phyloP scores from a whole-genome alignment of 257 asterid species.

The Salvia miltiorrhiza region DNA sequence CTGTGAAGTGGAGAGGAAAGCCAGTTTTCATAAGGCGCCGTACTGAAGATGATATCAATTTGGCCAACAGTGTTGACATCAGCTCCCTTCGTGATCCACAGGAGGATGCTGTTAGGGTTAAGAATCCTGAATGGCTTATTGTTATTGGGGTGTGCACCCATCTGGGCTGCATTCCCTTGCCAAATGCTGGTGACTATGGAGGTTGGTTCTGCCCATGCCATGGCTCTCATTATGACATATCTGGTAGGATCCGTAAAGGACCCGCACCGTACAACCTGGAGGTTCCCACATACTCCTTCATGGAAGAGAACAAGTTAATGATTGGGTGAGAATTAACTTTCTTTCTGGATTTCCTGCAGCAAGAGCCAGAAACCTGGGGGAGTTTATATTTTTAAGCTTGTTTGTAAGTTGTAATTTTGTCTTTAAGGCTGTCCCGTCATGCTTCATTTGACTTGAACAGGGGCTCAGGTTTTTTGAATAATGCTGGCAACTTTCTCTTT shows the following conservation, averaged over 20 bases:
- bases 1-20: conserved; percentile 98
- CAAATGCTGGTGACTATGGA: conserved; percentile 96
- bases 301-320: conserved; percentile 77
- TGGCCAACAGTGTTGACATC: conserved; percentile 77
- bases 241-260: conserved; percentile 91
- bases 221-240: conserved; percentile 86
- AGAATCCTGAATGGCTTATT: conserved; percentile 89
- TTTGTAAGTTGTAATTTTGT: conserved; percentile 27
- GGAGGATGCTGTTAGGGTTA: conserved; percentile 85
- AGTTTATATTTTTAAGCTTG: conserved; percentile 6
- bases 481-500: conserved; percentile 22
- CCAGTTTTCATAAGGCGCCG: conserved; percentile 92
- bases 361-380: conserved; percentile 15
- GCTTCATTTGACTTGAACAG: conserved; percentile 16
- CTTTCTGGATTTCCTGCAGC: conserved; percentile 1
- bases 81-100: conserved; percentile 82
- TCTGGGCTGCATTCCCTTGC: conserved; percentile 91
- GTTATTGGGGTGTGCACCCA: conserved; percentile 93
- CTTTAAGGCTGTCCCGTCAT: conserved; percentile 1
- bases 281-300: conserved; percentile 83
- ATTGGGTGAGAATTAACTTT: conserved; percentile 50
- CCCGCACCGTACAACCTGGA: conserved; percentile 94
- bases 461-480: conserved; percentile 26
- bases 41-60: conserved; percentile 71
- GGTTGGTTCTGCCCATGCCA: conserved; percentile 99